A percentile compares a stretch with the other conserved stretches of the same genome.
Evolutionary conservation across 202 grass and related monocot species (phyloP).

Genomic region (Sporobolus alterniflorus): DNA sequence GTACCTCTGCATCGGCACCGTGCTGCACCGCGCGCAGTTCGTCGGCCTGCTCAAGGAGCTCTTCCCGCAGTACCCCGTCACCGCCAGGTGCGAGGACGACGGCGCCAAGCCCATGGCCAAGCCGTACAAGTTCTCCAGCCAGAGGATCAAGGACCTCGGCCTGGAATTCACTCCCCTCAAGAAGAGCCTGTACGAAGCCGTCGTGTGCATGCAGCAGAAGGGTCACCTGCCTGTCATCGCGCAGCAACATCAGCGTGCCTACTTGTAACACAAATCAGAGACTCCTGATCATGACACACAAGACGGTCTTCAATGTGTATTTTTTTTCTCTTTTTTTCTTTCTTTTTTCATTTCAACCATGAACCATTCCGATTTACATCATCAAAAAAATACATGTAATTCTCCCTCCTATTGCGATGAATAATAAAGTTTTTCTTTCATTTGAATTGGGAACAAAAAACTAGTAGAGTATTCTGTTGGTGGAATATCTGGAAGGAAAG

Average conservation of each 20-base stretch:
- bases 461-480: no score
- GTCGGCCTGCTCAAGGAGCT: slow-evolving; percentile 30
- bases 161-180: slow-evolving; percentile 31
- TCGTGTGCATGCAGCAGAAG: slow-evolving; percentile 32
- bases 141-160: slow-evolving; percentile 39
- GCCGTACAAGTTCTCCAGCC: slow-evolving; percentile 45
- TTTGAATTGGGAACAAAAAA: no score
- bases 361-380: background rate
- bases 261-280: background rate
- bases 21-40: slow-evolving; percentile 42
- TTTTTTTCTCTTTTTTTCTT: background rate
- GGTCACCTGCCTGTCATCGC: slow-evolving; percentile 10
- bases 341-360: background rate
- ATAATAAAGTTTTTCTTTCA: no score
- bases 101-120: slow-evolving; percentile 33
- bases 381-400: background rate
- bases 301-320: background rate
- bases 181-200: slow-evolving; percentile 24
- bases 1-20: slow-evolving; percentile 54
- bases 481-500: no score
- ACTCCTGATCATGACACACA: background rate
- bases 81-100: slow-evolving; percentile 44
- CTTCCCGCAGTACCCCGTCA: slow-evolving; percentile 45
- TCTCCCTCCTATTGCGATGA: background rate
- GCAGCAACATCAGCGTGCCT: background rate